Evolutionary conservation across 2,329 filamentous ascomycete species (phyloP), one percentile per base, ranked within the genome.

Genomic region (Diaporthe helianthi): DNA sequence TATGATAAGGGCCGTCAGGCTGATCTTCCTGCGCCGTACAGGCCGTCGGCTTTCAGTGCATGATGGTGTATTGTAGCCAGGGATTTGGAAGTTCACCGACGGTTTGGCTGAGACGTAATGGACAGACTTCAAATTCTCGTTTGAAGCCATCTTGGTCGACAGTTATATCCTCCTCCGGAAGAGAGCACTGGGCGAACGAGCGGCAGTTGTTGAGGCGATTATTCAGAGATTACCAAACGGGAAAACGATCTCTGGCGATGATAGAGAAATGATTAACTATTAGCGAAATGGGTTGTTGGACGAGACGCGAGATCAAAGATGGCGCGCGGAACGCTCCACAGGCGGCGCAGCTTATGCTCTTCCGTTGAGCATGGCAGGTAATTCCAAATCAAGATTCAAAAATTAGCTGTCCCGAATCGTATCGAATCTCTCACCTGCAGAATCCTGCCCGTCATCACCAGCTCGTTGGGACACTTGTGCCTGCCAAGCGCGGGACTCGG

Each of bases 211-310:
- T n/a, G n/a, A n/a, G n/a, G n/a, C n/a, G n/a, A n/a, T n/a, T n/a
- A n/a, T n/a, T n/a, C n/a, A n/a, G n/a, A n/a, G n/a, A n/a, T n/a
- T n/a, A n/a, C n/a, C n/a, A n/a, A 3, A 19, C 12, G 1, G 6
- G 22, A 9, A 10, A 19, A 13, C n/a, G n/a, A n/a, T n/a, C n/a
- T n/a, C n/a, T n/a, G 6, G 1, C 13, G 19, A 2, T 1, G 4
- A 31, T 17, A 47, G 13, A 4, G 2, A 49, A 6, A 49, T 2
- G 4, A 17, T 1, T 33, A 8, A 17, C 1, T 33, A 8, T 7
- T 4, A 7, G 8, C 8, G 22, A 24, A 8, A 26, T 1, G 10
- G 6, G 17, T 1, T 9, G 3, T 12, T n/a, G 22, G 19, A 1
- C 5, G 1, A 33, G 44, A 4, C 19, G 13, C 36, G 19, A n/a